Evolutionary conservation across 345 rosid species (phyloP).

Genomic region (Bruguiera sexangula): DNA sequence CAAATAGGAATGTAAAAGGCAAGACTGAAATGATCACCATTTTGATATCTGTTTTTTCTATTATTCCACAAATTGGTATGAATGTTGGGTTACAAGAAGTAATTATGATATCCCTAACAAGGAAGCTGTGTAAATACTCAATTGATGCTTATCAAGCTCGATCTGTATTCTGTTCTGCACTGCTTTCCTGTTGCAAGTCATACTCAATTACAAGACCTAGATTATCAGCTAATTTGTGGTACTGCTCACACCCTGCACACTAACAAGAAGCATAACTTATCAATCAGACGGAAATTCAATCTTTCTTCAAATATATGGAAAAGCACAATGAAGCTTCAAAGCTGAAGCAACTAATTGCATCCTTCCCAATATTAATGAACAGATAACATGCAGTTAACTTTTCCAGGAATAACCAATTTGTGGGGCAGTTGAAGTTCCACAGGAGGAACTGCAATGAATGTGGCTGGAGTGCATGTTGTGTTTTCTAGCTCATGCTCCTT

Average conservation of each 20-base stretch:
- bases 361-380: background rate
- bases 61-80: conserved; percentile 16
- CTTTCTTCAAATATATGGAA: background rate
- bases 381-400: no score
- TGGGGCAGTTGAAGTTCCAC: background rate
- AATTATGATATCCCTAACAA: conserved; percentile 7
- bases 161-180: conserved; percentile 36
- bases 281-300: conserved; percentile 15
- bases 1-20: conserved; percentile 22
- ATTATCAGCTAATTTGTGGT: conserved; percentile 88
- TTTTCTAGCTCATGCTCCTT: background rate
- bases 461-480: background rate
- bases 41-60: conserved; percentile 25
- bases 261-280: conserved; percentile 31
- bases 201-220: conserved; percentile 82
- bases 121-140: background rate
- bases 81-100: conserved; percentile 12
- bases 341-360: background rate
- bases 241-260: conserved; percentile 88
- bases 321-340: background rate
- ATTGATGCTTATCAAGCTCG: conserved; percentile 33
- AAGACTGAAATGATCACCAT: conserved; percentile 13
- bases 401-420: no score
- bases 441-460: background rate
- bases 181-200: conserved; percentile 55